Evolutionary conservation across 768 basidiomycete genomes (phyloP), one percentile per base, ranked within the genome.

Genomic region (Lyophyllum atratum): DNA sequence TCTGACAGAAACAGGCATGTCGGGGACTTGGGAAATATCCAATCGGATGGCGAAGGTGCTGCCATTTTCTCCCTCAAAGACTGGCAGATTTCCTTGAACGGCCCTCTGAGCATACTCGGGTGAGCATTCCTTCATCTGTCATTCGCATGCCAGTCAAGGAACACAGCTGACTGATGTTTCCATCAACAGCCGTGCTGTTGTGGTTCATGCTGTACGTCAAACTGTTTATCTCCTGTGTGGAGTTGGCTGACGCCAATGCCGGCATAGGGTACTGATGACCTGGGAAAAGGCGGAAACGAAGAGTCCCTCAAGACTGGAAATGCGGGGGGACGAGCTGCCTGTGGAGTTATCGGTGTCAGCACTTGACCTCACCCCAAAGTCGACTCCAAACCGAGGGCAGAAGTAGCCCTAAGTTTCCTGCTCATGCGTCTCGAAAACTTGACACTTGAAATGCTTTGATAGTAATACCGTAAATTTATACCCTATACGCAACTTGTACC

Each of bases 261-360:
- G 40, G 59, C 44, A 28, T 60, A 57, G 86, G 89, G 90, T 3
- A 81, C 82, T 17, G 92, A 94, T 66, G 92, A 94, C 65, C 78
- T 93, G 49, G 92, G 91, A n/a, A 76, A 72, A 58, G 89, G 90
- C 15, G 76, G 74, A 40, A 79, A 87, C 64, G 75, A 81, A 26
- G 90, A 91, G 60, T 89, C 87, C 21, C 74, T 86, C 54, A 90
- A 83, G 68, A 93, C 90, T 3, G 92, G 92, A 9, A 90, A 93
- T 66, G 87, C 92, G 15, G 87, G 88, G 11, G 84, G 77, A 28
- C 78, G 90, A 55, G 80, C 83, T n/a, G 91, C 92, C 12, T 93
- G 92, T 66, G 92, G 91, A 63, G 83, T 93, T 49, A 89, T 93
- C 62, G 90, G 89, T 83, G 68, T 54, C 70, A 56, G 34, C 39